Evolutionary conservation across 371 early-diverging fungal genomes (phyloP).

Genomic region (Nematocida displodere): DNA sequence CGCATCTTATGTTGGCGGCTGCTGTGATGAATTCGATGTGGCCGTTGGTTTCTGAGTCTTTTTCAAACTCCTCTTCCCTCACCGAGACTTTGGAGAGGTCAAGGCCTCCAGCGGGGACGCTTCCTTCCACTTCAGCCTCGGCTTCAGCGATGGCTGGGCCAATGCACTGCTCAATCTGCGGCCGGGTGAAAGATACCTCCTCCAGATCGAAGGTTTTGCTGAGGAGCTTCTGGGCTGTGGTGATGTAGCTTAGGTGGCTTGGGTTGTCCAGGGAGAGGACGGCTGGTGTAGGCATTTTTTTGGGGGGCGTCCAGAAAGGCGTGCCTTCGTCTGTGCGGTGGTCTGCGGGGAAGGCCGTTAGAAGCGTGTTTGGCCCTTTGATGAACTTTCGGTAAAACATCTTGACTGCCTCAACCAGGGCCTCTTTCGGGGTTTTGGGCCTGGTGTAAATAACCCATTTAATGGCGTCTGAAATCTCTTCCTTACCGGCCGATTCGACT

Average conservation of each 20-base stretch:
- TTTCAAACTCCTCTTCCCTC: slow-evolving; percentile 85
- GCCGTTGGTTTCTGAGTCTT: slow-evolving; percentile 95
- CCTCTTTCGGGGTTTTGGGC: slow-evolving; percentile 74
- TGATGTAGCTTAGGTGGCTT: slow-evolving; percentile 80
- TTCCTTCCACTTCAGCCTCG: slow-evolving; percentile 67
- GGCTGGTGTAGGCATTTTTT: slow-evolving; percentile 79
- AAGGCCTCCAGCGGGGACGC: slow-evolving; percentile 70
- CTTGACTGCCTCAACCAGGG: slow-evolving; percentile 48
- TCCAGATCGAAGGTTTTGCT: slow-evolving; percentile 70
- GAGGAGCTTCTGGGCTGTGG: slow-evolving; percentile 79
- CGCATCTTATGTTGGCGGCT: slow-evolving; percentile 88
- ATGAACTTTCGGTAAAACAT: slow-evolving; percentile 55
- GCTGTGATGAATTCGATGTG: slow-evolving; percentile 98
- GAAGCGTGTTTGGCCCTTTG: slow-evolving; percentile 55
- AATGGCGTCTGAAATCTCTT: not conserved
- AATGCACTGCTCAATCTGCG: slow-evolving; percentile 72
- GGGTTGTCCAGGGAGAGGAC: slow-evolving; percentile 66
- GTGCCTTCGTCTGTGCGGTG: slow-evolving; percentile 70
- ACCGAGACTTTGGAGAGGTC: slow-evolving; percentile 72
- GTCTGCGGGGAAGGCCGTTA: slow-evolving; percentile 69
- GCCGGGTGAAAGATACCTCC: slow-evolving; percentile 77
- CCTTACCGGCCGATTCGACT: not conserved
- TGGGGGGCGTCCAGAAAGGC: slow-evolving; percentile 96
- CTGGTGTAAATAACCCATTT: slow-evolving; percentile 75
- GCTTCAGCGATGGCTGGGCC: slow-evolving; percentile 72